Evolutionary conservation across 352 stramenopile species (phyloP).

Genomic region (Pythium biforme): DNA sequence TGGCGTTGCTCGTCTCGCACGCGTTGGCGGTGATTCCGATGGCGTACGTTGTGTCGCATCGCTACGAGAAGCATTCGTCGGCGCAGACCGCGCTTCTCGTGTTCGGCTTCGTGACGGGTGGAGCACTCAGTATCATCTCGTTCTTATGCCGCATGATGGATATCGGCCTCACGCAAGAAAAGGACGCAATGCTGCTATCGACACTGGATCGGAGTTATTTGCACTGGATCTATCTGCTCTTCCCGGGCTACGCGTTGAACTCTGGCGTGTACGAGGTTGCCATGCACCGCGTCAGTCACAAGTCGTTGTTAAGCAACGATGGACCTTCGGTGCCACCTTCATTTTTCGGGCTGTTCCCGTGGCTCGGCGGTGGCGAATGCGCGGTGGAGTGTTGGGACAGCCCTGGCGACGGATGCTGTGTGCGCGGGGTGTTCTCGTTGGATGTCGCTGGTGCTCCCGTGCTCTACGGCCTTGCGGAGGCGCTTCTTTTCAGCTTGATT

Average conservation of each 20-base stretch:
- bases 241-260: constrained; percentile 46
- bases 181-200: constrained; percentile 56
- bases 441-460: background rate
- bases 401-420: background rate
- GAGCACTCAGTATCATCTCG: constrained; percentile 53
- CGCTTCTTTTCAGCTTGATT: constrained; percentile 33
- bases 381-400: background rate
- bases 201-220: background rate
- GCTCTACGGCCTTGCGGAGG: background rate
- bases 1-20: constrained; percentile 12
- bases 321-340: background rate
- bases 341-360: background rate
- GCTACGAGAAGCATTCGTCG: constrained; percentile 56
- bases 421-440: background rate
- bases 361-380: background rate
- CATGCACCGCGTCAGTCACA: background rate
- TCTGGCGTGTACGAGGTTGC: constrained; percentile 9
- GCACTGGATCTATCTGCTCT: constrained; percentile 43
- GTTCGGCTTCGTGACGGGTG: constrained; percentile 62
- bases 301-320: background rate
- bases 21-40: constrained; percentile 56
- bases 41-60: constrained; percentile 60
- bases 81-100: constrained; percentile 69
- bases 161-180: constrained; percentile 41
- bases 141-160: constrained; percentile 43